Base-by-base conservation (phyloP, 78 protist genomes). In the Pelomyxa schiedti region DNA sequence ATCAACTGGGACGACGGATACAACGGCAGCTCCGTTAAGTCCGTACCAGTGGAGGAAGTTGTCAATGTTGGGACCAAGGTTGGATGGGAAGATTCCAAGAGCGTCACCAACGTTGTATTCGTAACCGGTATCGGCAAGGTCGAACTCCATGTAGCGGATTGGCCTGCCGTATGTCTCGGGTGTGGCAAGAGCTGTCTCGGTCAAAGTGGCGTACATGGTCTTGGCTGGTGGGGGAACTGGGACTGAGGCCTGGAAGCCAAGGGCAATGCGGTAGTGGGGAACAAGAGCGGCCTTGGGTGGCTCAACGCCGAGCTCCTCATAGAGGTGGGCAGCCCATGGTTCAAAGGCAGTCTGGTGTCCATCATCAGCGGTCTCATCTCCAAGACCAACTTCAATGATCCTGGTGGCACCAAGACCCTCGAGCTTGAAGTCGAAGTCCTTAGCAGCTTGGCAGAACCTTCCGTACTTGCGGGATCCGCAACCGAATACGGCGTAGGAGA, bases 21-120 rank as follows among this genome's bases (percentile, higher is more conserved):
- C 75, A 7, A 39, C 66, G 4, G 8, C 78, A 26, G 66, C 76
- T 3, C 58, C 69, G 41, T 53, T 28, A 36, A 80, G 43, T 8
- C 69, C 88, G 63, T 77, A 66, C 28, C 32, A 37, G 66, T 40
- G n/a, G 30, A 82, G 1, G 82, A 86, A 86, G 29, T 68, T 81
- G 36, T 28, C 30, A 28, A 90, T 88, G 1, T 58, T 47, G 0
- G 39, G 73, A 4, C 39, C 29, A 66, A 41, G 42, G 52, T 90
- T 90, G 42, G 26, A 58, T 2, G 92, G 90, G 35, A 39, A 63
- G 40, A 90, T 79, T 8, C 87, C 94, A 1, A 86, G 75, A 6
- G 86, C 89, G 72, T 90, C 94, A 8, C 94, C 94, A 22, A 79
- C 77, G 26, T 73, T 67, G 74, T 84, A 84, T 26, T 2, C 0